Evolutionary conservation across 768 basidiomycete genomes (phyloP), one percentile per base, ranked within the genome.

Genomic region (Rhodotorula taiwanensis): DNA sequence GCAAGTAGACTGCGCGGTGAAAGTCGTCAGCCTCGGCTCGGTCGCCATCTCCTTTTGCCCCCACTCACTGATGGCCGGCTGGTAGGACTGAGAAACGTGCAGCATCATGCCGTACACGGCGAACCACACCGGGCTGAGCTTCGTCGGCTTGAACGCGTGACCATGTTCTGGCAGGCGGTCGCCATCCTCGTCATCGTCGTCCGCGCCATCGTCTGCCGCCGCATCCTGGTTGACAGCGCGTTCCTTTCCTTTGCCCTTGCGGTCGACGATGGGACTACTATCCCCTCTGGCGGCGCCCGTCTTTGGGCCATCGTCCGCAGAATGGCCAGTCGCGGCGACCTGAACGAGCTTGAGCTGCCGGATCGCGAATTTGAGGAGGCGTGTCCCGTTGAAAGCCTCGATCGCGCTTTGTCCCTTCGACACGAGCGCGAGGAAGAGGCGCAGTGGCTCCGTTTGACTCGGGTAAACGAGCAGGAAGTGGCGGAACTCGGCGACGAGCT

Each of bases 381-480:
- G 85, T 0, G 84, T 82, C 2, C 83, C 83, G 67, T 88, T 85
- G 76, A 91, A 88, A 0, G 86, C 81, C 64, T 89, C 87, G 0
- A 86, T 84, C 5, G 86, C 79, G 31, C 80, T 80, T 7, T 86
- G 70, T 0, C 89, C 89, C 61, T 85, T 84, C 0, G 85, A 83
- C 6, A 95, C 80, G 0, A 82, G 82, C 0, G 86, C 86, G 6
- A 86, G 73, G 27, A 94, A 80, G 52, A 97, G 80, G 10, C 89
- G 84, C 18, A 87, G 77, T 0, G 90, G 86, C 45, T 93, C 89
- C 56, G 90, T 87, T 72, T 91, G 86, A 78, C 88, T 91, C 72
- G 94, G 90, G 72, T 90, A 79, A 0, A 77, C 76, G 36, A 81
- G 84, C 60, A 88, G 83, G 36, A 97, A 76, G 66, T 86, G 86